Evolutionary conservation across 2,329 filamentous ascomycete species (phyloP), one percentile per base, ranked within the genome.

Genomic region (Drechslerella stenobrocha): DNA sequence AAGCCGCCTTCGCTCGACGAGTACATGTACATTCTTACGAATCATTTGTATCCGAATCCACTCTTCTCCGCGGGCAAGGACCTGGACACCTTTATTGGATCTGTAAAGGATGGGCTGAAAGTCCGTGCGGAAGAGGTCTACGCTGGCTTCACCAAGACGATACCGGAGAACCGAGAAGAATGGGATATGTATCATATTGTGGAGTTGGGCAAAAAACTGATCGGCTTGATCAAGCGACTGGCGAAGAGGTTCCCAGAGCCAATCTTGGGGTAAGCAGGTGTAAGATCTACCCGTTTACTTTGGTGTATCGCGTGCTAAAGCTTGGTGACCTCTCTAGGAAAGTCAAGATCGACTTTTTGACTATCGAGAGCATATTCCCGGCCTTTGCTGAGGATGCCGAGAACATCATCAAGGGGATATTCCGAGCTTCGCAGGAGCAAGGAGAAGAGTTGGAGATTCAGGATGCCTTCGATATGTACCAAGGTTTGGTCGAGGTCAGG

Each of bases 141-240:
- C 75, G 83, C 87, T 57, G 83, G 83, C 24, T 85, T 91, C 70
- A 83, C 97, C 48, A 84, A 91, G 69, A 83, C 91, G 73, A 86
- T 98, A 1, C 90, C 91, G 1, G 82, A 87, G 30, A 83, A 87
- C 57, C 86, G 89, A 72, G 85, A 90, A 70, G 82, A 89, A 50
- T 96, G 93, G 91, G 85, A 96, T 72, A 92, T 95, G 75, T 87
- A 83, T 70, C 89, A 97, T 76, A 87, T 97, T 59, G 90, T 96
- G 64, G 84, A 91, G 74, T 83, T 98, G 22, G 90, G 91, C 13
- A 89, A 93, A 75, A 84, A 85, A 0, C 89, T 97, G 3, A 86
- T 90, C 48, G 90, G 89, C 71, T 81, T 96, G 28, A 89, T 88
- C 70, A 87, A 95, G 73, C 89, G 87, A 75, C 95, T 96, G 52